Evolutionary conservation across 352 stramenopile genomes (phyloP), one percentile per base, ranked within the genome.

Genomic region (Pythium oligandrum): DNA sequence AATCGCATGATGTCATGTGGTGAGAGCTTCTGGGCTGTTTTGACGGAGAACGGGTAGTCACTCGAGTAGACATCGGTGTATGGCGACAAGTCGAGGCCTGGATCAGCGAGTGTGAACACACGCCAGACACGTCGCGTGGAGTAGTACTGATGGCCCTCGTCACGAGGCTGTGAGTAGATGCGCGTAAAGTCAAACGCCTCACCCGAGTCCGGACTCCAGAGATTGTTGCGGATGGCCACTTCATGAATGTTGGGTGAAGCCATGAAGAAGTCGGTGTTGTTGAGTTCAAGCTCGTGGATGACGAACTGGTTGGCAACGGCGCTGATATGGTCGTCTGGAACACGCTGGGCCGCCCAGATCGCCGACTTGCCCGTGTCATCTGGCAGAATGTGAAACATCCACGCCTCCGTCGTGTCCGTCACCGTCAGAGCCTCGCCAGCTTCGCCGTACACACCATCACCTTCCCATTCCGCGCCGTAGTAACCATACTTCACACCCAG

Each of bases 321-420:
- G 30, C 69, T 75, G 17, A 94, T 74, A 58, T 97, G 78, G 57
- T 90, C 74, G 40, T 96, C 83, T 0, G 84, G 85, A 1, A 98
- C 78, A 35, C 87, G 85, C 75, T 98, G 89, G 10, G 95, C 95
- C 7, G 78, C 93, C 93, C 93, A 98, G 48, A 98, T 75, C 6
- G 92, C 93, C n/a, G 78, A 94, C 42, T 73, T 79, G 4, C 90
- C 88, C 8, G 92, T 98, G 50, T 97, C 89, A 58, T 98, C 93
- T 0, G 93, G 86, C 37, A 98, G 54, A 44, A 98, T 96, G 66
- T 98, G 95, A 66, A 98, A 98, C 47, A 98, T 86, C 93, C 93
- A 98, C 35, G 78, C 89, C 55, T 98, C 91, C 17, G 76, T 75
- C 3, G 83, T 70, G 67, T 98, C 95, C 2, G 78, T 89, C 9